Conservation (phyloP, 352 stramenopile genomes). For the Pythium sukuiense region DNA sequence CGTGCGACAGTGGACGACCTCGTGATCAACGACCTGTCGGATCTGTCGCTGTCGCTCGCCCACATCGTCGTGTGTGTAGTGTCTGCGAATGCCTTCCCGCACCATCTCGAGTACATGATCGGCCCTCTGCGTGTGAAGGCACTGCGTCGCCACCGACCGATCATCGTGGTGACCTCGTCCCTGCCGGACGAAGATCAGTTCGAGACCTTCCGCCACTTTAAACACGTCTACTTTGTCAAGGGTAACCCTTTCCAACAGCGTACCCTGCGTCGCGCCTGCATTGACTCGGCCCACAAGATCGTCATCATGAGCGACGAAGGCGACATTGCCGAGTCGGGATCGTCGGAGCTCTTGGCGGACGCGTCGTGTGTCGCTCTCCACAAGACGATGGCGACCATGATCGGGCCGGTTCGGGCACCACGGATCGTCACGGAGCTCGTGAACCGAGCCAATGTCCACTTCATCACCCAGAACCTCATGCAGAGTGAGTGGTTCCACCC, state of each 20-base stretch:
- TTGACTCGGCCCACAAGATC: slow-evolving; percentile 65
- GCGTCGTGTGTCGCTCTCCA: slow-evolving; percentile 80
- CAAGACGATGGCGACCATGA: slow-evolving; percentile 73
- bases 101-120: slow-evolving; percentile 79
- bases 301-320: slow-evolving; percentile 73
- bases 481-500: slow-evolving; percentile 65
- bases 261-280: slow-evolving; percentile 59
- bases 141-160: slow-evolving; percentile 66
- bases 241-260: slow-evolving; percentile 60
- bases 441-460: slow-evolving; percentile 83
- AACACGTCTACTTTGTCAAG: slow-evolving; percentile 70
- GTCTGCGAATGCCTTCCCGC: slow-evolving; percentile 52
- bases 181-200: slow-evolving; percentile 64
- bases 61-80: slow-evolving; percentile 79
- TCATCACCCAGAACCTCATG: slow-evolving; percentile 75
- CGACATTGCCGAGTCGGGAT: slow-evolving; percentile 49
- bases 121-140: slow-evolving; percentile 67
- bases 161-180: slow-evolving; percentile 62
- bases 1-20: slow-evolving; percentile 39
- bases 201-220: slow-evolving; percentile 67
- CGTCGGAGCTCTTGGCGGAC: slow-evolving; percentile 73
- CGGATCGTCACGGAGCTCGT: slow-evolving; percentile 78
- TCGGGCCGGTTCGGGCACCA: slow-evolving; percentile 57
- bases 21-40: slow-evolving; percentile 48
- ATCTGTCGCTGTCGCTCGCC: slow-evolving; percentile 46